Evolutionary conservation across 2,329 filamentous ascomycete species (phyloP), one percentile per base, ranked within the genome.

Genomic region (Trichoderma semiorbis): DNA sequence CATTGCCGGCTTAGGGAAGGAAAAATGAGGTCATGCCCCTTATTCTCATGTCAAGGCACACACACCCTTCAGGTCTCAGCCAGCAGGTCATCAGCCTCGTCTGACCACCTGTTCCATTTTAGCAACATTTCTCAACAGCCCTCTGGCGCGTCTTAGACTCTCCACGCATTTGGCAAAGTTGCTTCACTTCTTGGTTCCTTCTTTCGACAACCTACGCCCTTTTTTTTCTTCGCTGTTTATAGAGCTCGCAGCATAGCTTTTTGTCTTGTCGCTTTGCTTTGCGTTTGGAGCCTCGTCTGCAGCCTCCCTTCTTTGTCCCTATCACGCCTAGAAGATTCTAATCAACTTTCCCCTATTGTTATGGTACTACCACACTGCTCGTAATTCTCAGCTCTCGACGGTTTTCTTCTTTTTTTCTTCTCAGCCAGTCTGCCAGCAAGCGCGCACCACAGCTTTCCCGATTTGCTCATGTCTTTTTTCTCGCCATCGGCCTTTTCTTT

Each of bases 381-480:
- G 63, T 72, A 72, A 69, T 34, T 21, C 64, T 58, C 58, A 66
- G 53, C 69, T 58, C 16, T 50, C 30, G 1, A n/a, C 36, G 18
- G 5, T 53, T 61, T 71, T 18, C 7, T 61, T 18, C 36, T 50
- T 64, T 18, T 18, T 34, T 64, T 36, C 18, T 28, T 63, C 64
- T 69, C 62, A 65, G 68, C 65, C 53, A 32, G 50, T n/a, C 34
- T 30, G 34, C 11, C 60, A 11, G 61, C 47, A 60, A 64, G 68
- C 68, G 32, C 43, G 18, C 11, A n/a, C 60, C 67, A 21, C 47
- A 28, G 47, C 30, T 34, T 47, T n/a, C 28, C 34, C 55, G 66
- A 36, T 39, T 76, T 72, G 71, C 70, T 57, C 74, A 76, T 77
- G 74, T 75, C 66, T 47, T 62, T 71, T 47, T 62, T 39, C 16